phyloP scores from a whole-genome alignment of 2,329 filamentous ascomycete genomes.

The Fusarium algeriense region DNA sequence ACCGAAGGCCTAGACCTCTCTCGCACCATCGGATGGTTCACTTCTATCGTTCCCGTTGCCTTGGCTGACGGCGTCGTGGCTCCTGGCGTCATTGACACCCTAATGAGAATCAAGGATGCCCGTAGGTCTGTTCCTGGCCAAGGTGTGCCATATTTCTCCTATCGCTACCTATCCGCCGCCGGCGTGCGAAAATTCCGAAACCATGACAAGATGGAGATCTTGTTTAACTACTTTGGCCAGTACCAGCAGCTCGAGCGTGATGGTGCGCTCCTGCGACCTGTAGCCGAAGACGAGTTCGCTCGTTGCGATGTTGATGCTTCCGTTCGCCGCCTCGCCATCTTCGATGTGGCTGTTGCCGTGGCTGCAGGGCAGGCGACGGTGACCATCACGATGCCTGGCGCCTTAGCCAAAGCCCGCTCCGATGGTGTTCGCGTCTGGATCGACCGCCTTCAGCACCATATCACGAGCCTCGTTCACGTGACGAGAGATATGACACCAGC shows the following conservation, averaged over 20 bases:
- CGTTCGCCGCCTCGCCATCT: neutral
- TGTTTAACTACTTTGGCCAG: slow-evolving; percentile 8
- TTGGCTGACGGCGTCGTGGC: neutral
- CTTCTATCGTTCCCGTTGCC: neutral
- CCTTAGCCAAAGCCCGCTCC: neutral
- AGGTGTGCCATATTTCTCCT: neutral
- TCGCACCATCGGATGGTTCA: slow-evolving; percentile 7
- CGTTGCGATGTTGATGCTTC: neutral
- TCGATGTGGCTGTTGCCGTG: neutral
- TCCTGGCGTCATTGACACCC: neutral
- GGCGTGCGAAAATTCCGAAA: neutral
- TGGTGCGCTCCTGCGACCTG: neutral
- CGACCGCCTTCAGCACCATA: neutral
- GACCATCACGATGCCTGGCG: neutral
- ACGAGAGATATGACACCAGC: neutral
- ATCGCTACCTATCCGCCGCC: neutral
- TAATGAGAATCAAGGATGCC: neutral
- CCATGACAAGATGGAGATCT: neutral
- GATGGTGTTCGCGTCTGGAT: neutral
- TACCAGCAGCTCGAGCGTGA: slow-evolving; percentile 2
- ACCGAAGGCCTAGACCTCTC: slow-evolving; percentile 1
- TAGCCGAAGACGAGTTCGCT: neutral
- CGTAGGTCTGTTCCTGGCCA: neutral
- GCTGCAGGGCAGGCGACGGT: neutral
- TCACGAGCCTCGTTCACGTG: neutral